Evolutionary conservation across 805 yeast genomes (phyloP).

Genomic region (Saturnispora sekii): DNA sequence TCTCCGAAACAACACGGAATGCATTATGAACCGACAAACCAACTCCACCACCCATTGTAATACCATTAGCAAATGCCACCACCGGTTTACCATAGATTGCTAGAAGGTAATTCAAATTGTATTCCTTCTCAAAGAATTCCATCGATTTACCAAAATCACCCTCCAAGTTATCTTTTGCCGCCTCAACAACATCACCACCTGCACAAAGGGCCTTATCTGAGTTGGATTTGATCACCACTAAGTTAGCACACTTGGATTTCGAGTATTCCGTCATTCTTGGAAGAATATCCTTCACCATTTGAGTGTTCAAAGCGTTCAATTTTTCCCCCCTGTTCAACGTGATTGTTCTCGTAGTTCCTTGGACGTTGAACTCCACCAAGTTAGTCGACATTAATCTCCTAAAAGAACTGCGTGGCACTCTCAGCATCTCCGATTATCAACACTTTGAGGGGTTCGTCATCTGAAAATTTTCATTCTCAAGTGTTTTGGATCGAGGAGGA

Average conservation of each 20-base stretch:
- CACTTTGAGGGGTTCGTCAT: no score
- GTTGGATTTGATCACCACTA: slow-evolving; percentile 59
- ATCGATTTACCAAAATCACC: slow-evolving; percentile 41
- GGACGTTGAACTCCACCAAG: slow-evolving; percentile 48
- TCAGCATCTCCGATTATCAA: neutral
- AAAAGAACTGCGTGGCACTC: neutral
- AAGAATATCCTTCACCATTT: slow-evolving; percentile 63
- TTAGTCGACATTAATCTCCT: slow-evolving; percentile 18
- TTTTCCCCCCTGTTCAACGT: slow-evolving; percentile 73
- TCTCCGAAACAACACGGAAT: slow-evolving; percentile 87
- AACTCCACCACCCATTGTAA: slow-evolving; percentile 97
- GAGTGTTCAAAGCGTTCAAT: slow-evolving; percentile 71
- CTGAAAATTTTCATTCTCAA: no score
- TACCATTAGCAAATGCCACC: slow-evolving; percentile 81
- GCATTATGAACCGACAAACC: slow-evolving; percentile 87
- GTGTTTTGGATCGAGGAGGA: no score
- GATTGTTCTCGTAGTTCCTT: slow-evolving; percentile 60
- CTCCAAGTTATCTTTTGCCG: slow-evolving; percentile 50
- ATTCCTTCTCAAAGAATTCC: slow-evolving; percentile 70
- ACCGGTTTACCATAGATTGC: slow-evolving; percentile 83
- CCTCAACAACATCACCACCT: slow-evolving; percentile 89
- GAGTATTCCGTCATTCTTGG: slow-evolving; percentile 72
- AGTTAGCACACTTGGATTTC: slow-evolving; percentile 52
- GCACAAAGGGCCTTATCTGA: slow-evolving; percentile 78
- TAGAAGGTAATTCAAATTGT: slow-evolving; percentile 66